A percentile compares a stretch with the other conserved stretches of the same genome.
Conservation (phyloP, 1,139 yeast genomes). For the Yamadazyma mexicana region DNA sequence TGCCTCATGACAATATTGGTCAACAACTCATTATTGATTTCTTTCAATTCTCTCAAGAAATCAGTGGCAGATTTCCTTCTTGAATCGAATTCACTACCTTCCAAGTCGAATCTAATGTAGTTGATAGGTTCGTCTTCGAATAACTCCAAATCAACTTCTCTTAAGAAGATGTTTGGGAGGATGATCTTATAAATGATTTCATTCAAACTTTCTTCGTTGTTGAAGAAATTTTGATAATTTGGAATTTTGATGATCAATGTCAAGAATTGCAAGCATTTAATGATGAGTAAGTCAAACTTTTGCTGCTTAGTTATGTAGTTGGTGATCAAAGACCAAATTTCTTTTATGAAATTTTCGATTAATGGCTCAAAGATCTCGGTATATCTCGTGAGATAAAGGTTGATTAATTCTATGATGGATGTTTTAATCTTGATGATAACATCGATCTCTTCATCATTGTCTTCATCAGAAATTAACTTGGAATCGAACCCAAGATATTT, state of each 20-base stretch:
- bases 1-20: conserved; percentile 79
- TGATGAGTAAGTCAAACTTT: conserved; percentile 82
- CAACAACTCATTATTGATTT: conserved; percentile 69
- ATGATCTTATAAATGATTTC: conserved; percentile 82
- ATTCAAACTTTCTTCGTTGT: conserved; percentile 64
- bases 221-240: conserved; percentile 58
- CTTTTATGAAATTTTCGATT: conserved; percentile 75
- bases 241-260: conserved; percentile 79
- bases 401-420: conserved; percentile 80
- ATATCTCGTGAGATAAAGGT: conserved; percentile 84
- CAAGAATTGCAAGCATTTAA: conserved; percentile 76
- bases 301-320: conserved; percentile 61
- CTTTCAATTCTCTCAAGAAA: conserved; percentile 83
- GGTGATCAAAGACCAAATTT: conserved; percentile 78
- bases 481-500: conserved; percentile 69
- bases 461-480: conserved; percentile 51
- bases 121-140: conserved; percentile 98
- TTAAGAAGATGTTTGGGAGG: conserved; percentile 81
- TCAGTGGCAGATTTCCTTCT: conserved; percentile 91
- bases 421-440: conserved; percentile 74
- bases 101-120: conserved; percentile 86
- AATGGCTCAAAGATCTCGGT: conserved; percentile 84
- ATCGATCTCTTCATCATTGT: conserved; percentile 74
- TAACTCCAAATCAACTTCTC: conserved; percentile 84
- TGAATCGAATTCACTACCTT: conserved; percentile 92